A percentile compares a stretch with the other conserved stretches of the same genome.
phyloP scores from a whole-genome alignment of 73 alveolate genomes.

The Paramecium bursaria region DNA sequence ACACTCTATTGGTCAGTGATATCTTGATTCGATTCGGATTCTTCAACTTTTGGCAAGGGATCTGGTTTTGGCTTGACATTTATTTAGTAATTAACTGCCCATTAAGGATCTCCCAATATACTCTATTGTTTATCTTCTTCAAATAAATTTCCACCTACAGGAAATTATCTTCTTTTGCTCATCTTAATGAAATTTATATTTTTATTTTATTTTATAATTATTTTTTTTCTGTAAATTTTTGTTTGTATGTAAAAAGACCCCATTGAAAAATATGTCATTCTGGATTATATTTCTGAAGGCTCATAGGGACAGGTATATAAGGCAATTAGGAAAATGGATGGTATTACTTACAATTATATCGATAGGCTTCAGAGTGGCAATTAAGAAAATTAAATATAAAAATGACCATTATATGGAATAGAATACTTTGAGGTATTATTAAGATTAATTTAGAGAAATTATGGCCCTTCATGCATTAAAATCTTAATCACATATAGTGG shows the following conservation, averaged over 20 bases:
- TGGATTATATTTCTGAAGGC: too few relatives aligned
- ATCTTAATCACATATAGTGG: constrained; percentile 19
- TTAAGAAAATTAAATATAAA: too few relatives aligned
- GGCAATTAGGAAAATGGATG: neutral
- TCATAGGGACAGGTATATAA: neutral
- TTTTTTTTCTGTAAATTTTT: too few relatives aligned
- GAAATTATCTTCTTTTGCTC: neutral
- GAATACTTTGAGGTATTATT: too few relatives aligned
- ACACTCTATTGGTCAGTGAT: neutral
- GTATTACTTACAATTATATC: too few relatives aligned
- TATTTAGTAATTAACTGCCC: neutral
- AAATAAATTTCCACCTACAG: neutral
- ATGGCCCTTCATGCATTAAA: constrained; percentile 6
- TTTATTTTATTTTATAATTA: too few relatives aligned
- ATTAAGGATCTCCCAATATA: neutral
- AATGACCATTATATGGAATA: too few relatives aligned
- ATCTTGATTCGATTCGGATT: neutral
- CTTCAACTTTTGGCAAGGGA: neutral
- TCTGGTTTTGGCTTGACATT: neutral
- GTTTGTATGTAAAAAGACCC: neutral
- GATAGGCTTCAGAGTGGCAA: too few relatives aligned
- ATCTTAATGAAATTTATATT: neutral
- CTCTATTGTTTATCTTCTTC: neutral
- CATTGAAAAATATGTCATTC: too few relatives aligned
- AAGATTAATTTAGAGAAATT: neutral